Evolutionary conservation across 192 early-diverging fungal genomes (phyloP).

Genomic region (Gonapodya sp.): DNA sequence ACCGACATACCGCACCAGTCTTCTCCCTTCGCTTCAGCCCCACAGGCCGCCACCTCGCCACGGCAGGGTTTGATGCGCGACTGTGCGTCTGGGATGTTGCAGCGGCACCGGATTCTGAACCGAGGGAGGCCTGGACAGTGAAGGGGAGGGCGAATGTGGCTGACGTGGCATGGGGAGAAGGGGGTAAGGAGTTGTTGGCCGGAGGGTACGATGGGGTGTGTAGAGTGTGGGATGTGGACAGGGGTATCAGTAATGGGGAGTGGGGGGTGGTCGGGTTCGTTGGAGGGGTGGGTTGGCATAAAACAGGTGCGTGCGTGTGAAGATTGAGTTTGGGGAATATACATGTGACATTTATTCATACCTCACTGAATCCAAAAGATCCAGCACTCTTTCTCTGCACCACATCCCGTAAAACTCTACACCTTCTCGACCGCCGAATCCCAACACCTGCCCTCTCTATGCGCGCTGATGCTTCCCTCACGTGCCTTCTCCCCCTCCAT

Average conservation of each 20-base stretch:
- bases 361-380: too few relatives aligned
- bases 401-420: neutral
- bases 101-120: neutral
- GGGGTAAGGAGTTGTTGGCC: neutral
- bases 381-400: neutral
- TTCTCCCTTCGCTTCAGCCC: neutral
- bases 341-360: neutral
- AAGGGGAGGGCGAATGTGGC: neutral
- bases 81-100: neutral
- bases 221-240: neutral
- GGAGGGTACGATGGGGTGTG: neutral
- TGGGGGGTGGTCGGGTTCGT: neutral
- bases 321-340: neutral
- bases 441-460: neutral
- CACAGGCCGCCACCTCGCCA: neutral
- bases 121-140: neutral
- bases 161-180: neutral
- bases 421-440: neutral
- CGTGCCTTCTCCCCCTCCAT: neutral
- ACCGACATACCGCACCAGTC: neutral
- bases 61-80: neutral
- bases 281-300: neutral
- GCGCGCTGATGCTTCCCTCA: neutral
- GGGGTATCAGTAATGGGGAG: neutral
- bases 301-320: neutral